Conservation (phyloP, 768 basidiomycete genomes). For the Naganishia kalamii region DNA sequence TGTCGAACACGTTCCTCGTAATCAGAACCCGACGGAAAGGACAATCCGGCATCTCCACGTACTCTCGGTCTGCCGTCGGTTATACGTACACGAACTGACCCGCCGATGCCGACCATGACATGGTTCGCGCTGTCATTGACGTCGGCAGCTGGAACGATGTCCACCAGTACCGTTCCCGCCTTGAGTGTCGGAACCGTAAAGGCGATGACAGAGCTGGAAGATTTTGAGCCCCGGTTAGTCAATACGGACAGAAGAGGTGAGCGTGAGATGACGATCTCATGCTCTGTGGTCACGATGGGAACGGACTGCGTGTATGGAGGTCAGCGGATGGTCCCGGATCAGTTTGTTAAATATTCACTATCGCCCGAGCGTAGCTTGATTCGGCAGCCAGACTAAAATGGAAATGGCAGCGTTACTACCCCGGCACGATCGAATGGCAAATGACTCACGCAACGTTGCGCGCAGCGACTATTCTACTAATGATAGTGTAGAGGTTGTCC, state of each 20-base stretch:
- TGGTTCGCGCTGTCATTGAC: slow-evolving; percentile 11
- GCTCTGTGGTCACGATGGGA: slow-evolving; percentile 16
- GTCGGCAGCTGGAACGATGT: slow-evolving; percentile 2
- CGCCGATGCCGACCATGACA: slow-evolving; percentile 17
- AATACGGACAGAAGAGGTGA: slow-evolving; percentile 14
- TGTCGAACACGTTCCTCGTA: neutral
- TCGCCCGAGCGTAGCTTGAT: neutral
- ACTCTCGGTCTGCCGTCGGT: slow-evolving; percentile 17
- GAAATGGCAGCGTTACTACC: neutral
- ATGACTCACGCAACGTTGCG: slow-evolving; percentile 23
- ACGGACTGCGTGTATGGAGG: neutral
- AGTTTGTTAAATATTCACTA: neutral
- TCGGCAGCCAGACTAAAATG: neutral
- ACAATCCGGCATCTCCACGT: neutral
- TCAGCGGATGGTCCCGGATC: neutral
- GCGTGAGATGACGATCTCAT: slow-evolving; percentile 19
- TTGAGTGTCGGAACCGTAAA: slow-evolving; percentile 15
- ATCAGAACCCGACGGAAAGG: neutral
- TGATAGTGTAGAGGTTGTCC: slow-evolving; percentile 34
- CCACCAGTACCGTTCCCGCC: slow-evolving; percentile 22
- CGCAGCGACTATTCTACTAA: slow-evolving; percentile 36
- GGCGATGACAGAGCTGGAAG: neutral
- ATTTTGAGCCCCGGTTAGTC: slow-evolving; percentile 12
- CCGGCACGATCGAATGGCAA: neutral
- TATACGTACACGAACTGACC: slow-evolving; percentile 17